phyloP scores from a whole-genome alignment of 116 monocot genomes.

The Dioscorea cayenensis region DNA sequence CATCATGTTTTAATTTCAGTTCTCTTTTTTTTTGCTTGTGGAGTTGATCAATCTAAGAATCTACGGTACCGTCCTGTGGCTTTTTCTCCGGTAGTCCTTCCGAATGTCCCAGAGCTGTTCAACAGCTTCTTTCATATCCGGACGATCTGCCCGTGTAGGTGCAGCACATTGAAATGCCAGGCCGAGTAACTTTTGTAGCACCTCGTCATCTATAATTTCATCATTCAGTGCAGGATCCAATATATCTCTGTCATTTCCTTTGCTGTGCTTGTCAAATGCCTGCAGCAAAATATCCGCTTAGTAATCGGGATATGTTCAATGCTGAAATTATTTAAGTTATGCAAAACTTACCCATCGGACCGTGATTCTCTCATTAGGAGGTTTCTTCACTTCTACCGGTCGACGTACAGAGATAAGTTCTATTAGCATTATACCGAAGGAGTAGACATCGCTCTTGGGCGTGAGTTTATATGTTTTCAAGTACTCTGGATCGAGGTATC shows the following conservation, averaged over 20 bases:
- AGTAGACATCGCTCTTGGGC: slow-evolving; percentile 54
- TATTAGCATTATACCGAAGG: slow-evolving; percentile 49
- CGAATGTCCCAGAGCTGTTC: slow-evolving; percentile 76
- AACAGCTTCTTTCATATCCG: slow-evolving; percentile 66
- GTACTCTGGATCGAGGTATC: slow-evolving; percentile 56
- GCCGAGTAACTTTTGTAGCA: slow-evolving; percentile 36
- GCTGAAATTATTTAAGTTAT: background rate
- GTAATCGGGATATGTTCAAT: background rate
- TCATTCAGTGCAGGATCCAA: slow-evolving; percentile 66
- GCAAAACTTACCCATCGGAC: slow-evolving; percentile 39
- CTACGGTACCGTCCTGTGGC: background rate
- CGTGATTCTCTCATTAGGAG: slow-evolving; percentile 31
- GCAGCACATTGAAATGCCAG: slow-evolving; percentile 81
- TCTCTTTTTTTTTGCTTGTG: background rate
- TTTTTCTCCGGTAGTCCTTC: slow-evolving; percentile 32
- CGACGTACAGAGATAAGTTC: slow-evolving; percentile 49
- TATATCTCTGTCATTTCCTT: slow-evolving; percentile 43
- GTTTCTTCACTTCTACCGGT: slow-evolving; percentile 36
- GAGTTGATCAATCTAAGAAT: background rate
- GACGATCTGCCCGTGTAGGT: slow-evolving; percentile 60
- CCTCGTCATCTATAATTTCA: slow-evolving; percentile 39
- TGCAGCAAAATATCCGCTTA: background rate
- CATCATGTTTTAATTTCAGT: too few species aligned
- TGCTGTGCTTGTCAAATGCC: slow-evolving; percentile 63
- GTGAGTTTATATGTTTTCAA: slow-evolving; percentile 43